Evolutionary conservation across 257 asterid genomes (phyloP).

Genomic region (Marsdenia floribunda): DNA sequence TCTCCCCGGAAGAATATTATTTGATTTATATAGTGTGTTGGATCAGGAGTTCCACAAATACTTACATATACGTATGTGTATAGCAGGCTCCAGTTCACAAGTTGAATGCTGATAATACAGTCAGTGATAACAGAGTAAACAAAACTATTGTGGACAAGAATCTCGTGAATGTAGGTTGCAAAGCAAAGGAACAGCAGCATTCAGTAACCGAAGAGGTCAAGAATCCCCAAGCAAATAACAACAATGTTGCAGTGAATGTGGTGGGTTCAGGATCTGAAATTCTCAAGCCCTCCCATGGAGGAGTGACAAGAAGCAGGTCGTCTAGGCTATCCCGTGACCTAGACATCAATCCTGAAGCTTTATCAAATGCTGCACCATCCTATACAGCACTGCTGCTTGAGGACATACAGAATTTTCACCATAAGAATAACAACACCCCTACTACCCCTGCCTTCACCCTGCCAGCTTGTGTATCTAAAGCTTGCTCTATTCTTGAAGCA

Average conservation of each 20-base stretch:
- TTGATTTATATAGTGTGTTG: not conserved
- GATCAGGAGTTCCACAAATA: not conserved
- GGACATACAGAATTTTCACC: conserved; percentile 96
- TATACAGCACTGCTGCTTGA: conserved; percentile 76
- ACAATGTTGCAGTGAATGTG: conserved; percentile 41
- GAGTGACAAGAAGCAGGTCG: conserved; percentile 54
- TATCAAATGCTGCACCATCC: conserved; percentile 49
- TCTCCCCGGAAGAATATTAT: not conserved
- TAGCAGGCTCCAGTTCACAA: conserved; percentile 44
- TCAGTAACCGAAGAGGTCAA: conserved; percentile 18
- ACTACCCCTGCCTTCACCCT: conserved; percentile 32
- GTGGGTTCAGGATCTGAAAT: conserved; percentile 43
- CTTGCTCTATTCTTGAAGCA: conserved; percentile 89
- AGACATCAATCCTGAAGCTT: conserved; percentile 57
- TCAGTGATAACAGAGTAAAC: conserved; percentile 29
- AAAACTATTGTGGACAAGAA: conserved; percentile 16
- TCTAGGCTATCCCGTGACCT: conserved; percentile 70
- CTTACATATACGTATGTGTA: no score
- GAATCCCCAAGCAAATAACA: conserved; percentile 11
- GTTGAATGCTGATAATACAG: conserved; percentile 31
- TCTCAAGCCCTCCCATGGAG: conserved; percentile 27
- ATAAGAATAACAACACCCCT: conserved; percentile 40
- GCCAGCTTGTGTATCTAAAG: conserved; percentile 83
- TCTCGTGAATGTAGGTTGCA: not conserved
- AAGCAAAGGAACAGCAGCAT: conserved; percentile 31